These are phyloP conservation scores for Murraya paniculata DNA, from an alignment of 345 rosid species.

Conservation along the genomic window DNA sequence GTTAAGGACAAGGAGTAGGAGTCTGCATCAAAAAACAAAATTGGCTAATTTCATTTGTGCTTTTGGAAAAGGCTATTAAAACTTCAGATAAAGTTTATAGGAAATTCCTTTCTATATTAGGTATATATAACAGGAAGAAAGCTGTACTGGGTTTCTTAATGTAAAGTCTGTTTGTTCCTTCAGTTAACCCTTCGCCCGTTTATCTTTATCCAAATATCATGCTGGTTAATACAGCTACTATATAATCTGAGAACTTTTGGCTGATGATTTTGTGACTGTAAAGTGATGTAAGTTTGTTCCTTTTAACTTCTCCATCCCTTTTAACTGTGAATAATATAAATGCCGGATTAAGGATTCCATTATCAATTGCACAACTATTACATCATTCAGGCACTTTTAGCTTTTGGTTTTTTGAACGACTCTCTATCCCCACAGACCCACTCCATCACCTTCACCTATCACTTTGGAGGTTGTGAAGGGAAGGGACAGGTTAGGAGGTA, in stretches of 20 bases:
- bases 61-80: conserved; percentile 6
- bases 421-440: not conserved
- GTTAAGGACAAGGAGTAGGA: conserved; percentile 14
- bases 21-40: not conserved
- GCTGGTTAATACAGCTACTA: not conserved
- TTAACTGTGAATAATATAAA: not conserved
- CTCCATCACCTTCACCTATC: not conserved
- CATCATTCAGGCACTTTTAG: not conserved
- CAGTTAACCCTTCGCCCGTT: not conserved
- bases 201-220: not conserved
- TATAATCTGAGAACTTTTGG: not conserved
- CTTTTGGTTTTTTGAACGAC: not conserved
- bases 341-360: not conserved
- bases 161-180: conserved; percentile 7
- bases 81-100: not conserved
- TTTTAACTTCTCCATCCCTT: not conserved
- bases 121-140: conserved; percentile 15
- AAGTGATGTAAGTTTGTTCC: conserved; percentile 14
- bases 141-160: not conserved
- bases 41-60: conserved; percentile 10
- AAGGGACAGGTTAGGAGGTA: conserved; percentile 5
- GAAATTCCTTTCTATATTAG: conserved; percentile 3
- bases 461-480: conserved; percentile 18
- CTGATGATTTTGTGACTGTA: not conserved
- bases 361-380: not conserved